phyloP scores from a whole-genome alignment of 768 basidiomycete species.

The Phaffia australis region DNA sequence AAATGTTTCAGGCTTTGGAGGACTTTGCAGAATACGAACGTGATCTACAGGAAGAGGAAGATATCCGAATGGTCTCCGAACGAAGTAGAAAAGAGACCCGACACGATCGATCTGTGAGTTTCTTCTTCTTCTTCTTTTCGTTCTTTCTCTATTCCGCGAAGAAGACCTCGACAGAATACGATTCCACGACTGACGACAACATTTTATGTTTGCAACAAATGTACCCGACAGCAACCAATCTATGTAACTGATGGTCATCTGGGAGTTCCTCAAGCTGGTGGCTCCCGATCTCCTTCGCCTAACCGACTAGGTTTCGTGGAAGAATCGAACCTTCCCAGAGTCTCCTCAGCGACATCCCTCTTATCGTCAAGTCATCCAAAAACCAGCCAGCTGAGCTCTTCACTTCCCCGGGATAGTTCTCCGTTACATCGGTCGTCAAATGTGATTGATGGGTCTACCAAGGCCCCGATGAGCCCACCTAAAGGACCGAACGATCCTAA shows the following conservation, averaged over 20 bases:
- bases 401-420: too few relatives aligned
- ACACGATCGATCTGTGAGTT: constrained; percentile 20
- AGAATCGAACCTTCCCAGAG: neutral
- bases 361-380: neutral
- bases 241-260: constrained; percentile 12
- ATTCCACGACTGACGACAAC: neutral
- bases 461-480: too few relatives aligned
- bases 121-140: neutral
- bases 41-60: constrained; percentile 19
- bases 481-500: too few relatives aligned
- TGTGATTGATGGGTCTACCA: too few relatives aligned
- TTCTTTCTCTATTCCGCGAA: neutral
- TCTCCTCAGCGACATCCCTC: neutral
- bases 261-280: neutral
- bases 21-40: constrained; percentile 16
- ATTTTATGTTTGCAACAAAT: neutral
- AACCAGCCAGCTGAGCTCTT: neutral
- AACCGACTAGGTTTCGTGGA: constrained; percentile 9
- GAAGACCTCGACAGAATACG: neutral
- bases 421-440: too few relatives aligned
- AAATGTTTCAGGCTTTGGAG: constrained; percentile 5
- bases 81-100: constrained; percentile 23
- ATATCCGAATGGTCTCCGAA: constrained; percentile 14
- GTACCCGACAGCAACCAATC: constrained; percentile 6
- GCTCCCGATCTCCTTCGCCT: constrained; percentile 15